These are phyloP conservation scores for Kazachstania bromeliacearum DNA, from an alignment of 805 yeast species.

Conservation along the genomic window DNA sequence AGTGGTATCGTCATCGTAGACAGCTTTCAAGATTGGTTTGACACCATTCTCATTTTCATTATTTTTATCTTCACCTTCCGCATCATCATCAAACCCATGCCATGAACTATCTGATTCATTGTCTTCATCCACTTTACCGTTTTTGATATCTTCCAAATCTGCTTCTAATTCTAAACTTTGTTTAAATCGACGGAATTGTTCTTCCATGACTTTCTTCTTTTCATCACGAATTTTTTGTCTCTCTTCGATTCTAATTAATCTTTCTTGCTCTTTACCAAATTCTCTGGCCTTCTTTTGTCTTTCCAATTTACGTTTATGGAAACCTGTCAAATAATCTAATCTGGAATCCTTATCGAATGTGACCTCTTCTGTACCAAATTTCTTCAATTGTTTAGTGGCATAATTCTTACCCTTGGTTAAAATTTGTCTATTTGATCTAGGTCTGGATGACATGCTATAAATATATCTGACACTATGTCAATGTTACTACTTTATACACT, in stretches of 20 bases:
- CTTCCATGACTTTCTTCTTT: slow-evolving; percentile 53
- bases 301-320: slow-evolving; percentile 85
- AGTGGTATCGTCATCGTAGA: slow-evolving; percentile 32
- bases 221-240: slow-evolving; percentile 56
- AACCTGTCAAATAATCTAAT: slow-evolving; percentile 82
- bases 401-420: slow-evolving; percentile 82
- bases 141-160: slow-evolving; percentile 21
- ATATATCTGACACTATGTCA: too few relatives aligned
- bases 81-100: slow-evolving; percentile 31
- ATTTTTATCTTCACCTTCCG: slow-evolving; percentile 14
- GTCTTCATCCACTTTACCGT: slow-evolving; percentile 10
- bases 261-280: slow-evolving; percentile 65
- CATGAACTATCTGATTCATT: slow-evolving; percentile 30
- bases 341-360: slow-evolving; percentile 74
- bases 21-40: slow-evolving; percentile 27
- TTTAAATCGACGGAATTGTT: slow-evolving; percentile 36
- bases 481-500: too few relatives aligned
- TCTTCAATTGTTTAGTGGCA: slow-evolving; percentile 54
- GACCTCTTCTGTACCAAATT: slow-evolving; percentile 72
- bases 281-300: slow-evolving; percentile 81
- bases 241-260: slow-evolving; percentile 64
- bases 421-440: slow-evolving; percentile 61
- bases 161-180: slow-evolving; percentile 18
- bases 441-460: too few relatives aligned
- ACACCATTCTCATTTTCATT: slow-evolving; percentile 9